Conservation (phyloP, 768 basidiomycete species). For the Russula abietina region DNA sequence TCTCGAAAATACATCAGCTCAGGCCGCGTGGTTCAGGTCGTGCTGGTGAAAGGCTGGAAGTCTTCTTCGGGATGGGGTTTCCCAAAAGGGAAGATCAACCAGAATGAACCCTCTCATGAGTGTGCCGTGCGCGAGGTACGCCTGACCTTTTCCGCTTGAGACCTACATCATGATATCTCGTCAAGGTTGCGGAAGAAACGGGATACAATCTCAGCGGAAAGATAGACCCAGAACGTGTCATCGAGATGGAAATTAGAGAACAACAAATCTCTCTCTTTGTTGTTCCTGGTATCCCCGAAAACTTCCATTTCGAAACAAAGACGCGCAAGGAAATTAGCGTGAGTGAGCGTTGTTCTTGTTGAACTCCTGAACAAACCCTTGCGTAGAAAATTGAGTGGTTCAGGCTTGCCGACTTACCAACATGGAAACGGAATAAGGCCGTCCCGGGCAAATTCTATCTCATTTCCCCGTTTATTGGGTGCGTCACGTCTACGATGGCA, state of each 20-base stretch:
- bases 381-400: conserved; percentile 96
- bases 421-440: conserved; percentile 77
- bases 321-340: conserved; percentile 99
- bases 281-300: conserved; percentile 81
- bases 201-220: conserved; percentile 81
- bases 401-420: conserved; percentile 78
- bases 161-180: conserved; percentile 8
- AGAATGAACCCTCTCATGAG: conserved; percentile 72
- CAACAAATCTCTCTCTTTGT: conserved; percentile 90
- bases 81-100: conserved; percentile 99
- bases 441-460: conserved; percentile 83
- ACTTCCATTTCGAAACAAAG: conserved; percentile 84
- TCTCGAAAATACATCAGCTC: conserved; percentile 21
- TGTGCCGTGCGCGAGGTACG: conserved; percentile 92
- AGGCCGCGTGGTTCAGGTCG: conserved; percentile 49
- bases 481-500: conserved; percentile 3
- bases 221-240: conserved; percentile 58
- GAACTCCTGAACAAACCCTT: conserved; percentile 21
- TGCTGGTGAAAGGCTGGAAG: conserved; percentile 99
- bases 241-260: conserved; percentile 83
- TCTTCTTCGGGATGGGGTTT: conserved; percentile 97
- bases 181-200: conserved; percentile 91
- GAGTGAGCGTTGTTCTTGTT: conserved; percentile 30
- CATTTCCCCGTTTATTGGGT: conserved; percentile 91
- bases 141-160: conserved; percentile 5